phyloP scores from a whole-genome alignment of 2,329 filamentous ascomycete species.

The Byssochlamys sp. region DNA sequence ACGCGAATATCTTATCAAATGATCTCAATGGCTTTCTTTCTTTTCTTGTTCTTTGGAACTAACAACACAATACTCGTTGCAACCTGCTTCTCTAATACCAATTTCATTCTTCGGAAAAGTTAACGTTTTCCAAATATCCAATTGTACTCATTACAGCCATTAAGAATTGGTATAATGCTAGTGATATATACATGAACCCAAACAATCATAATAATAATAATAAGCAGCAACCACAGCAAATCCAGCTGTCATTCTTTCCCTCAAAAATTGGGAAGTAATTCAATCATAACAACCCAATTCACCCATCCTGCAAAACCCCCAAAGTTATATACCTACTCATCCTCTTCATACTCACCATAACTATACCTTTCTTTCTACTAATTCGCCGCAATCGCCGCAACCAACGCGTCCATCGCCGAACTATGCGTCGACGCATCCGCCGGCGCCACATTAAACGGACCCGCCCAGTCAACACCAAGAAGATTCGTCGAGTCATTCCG shows the following conservation, averaged over 20 bases:
- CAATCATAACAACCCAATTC: not conserved
- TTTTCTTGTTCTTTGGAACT: too few species aligned
- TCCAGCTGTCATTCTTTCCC: not conserved
- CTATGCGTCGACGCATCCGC: conserved; percentile 53
- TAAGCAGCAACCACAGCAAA: not conserved
- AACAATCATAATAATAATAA: not conserved
- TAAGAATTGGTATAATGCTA: not conserved
- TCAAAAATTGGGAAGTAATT: not conserved
- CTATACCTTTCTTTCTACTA: not conserved
- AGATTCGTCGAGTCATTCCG: conserved; percentile 39
- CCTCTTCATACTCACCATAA: too few species aligned
- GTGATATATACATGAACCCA: not conserved
- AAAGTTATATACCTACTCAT: too few species aligned
- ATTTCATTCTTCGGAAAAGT: too few species aligned
- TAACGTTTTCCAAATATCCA: too few species aligned
- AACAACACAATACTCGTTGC: too few species aligned
- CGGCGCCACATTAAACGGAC: conserved; percentile 42
- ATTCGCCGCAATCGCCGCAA: conserved; percentile 42
- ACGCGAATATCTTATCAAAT: too few species aligned
- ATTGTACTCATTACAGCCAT: not conserved
- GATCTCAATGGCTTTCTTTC: too few species aligned
- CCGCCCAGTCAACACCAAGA: conserved; percentile 57
- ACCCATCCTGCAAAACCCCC: too few species aligned
- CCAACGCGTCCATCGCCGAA: conserved; percentile 56
- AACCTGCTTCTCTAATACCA: too few species aligned